phyloP scores from a whole-genome alignment of 139 green algal species.

The Mesotaenium endlicherianum region DNA sequence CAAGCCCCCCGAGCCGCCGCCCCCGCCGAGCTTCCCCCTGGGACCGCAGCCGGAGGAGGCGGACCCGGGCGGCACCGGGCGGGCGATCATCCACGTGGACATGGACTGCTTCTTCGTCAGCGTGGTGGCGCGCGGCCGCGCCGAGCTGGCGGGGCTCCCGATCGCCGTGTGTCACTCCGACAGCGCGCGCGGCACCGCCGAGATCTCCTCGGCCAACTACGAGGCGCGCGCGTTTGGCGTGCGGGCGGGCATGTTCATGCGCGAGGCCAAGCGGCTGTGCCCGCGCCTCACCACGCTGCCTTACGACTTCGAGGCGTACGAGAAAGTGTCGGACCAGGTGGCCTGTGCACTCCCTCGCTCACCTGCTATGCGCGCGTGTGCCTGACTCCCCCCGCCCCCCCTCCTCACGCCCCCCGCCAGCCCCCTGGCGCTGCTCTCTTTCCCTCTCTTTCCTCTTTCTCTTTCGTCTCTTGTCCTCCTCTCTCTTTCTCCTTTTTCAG shows the following conservation, averaged over 20 bases:
- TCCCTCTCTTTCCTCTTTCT: neutral
- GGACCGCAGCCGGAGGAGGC: neutral
- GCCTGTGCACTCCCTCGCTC: too few species aligned
- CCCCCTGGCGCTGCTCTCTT: too few species aligned
- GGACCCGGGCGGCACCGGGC: neutral
- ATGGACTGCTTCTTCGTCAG: slow-evolving; percentile 98
- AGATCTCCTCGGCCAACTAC: slow-evolving; percentile 91
- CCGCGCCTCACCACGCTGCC: slow-evolving; percentile 86
- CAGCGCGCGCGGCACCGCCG: slow-evolving; percentile 64
- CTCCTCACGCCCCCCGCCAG: too few species aligned
- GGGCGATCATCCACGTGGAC: slow-evolving; percentile 86
- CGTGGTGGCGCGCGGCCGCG: slow-evolving; percentile 14
- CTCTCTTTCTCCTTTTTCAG: neutral
- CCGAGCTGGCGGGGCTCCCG: slow-evolving; percentile 44
- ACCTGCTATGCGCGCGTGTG: too few species aligned
- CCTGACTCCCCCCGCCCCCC: too few species aligned
- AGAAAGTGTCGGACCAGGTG: slow-evolving; percentile 60
- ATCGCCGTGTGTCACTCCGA: slow-evolving; percentile 84
- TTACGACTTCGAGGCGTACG: slow-evolving; percentile 93
- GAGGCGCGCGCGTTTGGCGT: slow-evolving; percentile 75
- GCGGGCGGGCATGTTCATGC: slow-evolving; percentile 81
- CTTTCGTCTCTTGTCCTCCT: neutral
- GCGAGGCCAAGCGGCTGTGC: slow-evolving; percentile 79
- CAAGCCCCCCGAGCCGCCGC: neutral
- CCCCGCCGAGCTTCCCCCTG: neutral